These are phyloP conservation scores for Aureobasidium pullulans DNA, from an alignment of 2,329 filamentous ascomycete species.

Conservation along the genomic window DNA sequence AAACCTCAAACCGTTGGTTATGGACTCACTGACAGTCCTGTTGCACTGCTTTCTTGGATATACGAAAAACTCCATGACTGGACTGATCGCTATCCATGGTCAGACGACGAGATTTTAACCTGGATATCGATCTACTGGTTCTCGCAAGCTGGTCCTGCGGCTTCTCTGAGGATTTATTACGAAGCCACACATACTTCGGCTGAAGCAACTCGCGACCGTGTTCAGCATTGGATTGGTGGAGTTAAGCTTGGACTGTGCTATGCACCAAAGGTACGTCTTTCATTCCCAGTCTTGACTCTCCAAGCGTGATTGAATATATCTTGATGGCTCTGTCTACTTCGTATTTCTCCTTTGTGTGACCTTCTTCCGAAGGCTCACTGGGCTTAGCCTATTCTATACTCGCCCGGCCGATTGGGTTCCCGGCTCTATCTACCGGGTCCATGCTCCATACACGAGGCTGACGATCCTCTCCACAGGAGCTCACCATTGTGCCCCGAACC, in stretches of 20 bases:
- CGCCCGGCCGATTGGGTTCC: no score
- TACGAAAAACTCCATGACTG: constrained; percentile 75
- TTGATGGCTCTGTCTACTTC: neutral
- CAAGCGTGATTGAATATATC: neutral
- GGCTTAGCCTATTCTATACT: neutral
- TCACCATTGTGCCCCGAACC: constrained; percentile 45
- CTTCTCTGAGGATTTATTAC: constrained; percentile 65
- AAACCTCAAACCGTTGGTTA: constrained; percentile 69
- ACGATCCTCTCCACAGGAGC: constrained; percentile 31
- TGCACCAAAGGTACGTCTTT: constrained; percentile 40
- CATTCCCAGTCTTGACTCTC: neutral
- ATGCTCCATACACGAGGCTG: neutral
- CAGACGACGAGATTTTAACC: constrained; percentile 65
- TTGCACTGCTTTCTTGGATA: constrained; percentile 67
- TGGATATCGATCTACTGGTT: constrained; percentile 72
- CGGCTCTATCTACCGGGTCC: neutral
- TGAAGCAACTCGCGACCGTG: constrained; percentile 25
- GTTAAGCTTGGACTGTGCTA: constrained; percentile 47
- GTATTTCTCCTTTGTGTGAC: neutral
- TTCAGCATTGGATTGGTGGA: constrained; percentile 35
- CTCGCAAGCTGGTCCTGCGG: constrained; percentile 59
- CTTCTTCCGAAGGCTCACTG: neutral
- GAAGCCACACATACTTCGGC: constrained; percentile 45
- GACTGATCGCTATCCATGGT: constrained; percentile 66
- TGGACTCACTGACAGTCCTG: constrained; percentile 60